These are phyloP conservation scores for Polyplosphaeria fusca DNA, from an alignment of 495 filamentous ascomycete species.

Conservation along the genomic window DNA sequence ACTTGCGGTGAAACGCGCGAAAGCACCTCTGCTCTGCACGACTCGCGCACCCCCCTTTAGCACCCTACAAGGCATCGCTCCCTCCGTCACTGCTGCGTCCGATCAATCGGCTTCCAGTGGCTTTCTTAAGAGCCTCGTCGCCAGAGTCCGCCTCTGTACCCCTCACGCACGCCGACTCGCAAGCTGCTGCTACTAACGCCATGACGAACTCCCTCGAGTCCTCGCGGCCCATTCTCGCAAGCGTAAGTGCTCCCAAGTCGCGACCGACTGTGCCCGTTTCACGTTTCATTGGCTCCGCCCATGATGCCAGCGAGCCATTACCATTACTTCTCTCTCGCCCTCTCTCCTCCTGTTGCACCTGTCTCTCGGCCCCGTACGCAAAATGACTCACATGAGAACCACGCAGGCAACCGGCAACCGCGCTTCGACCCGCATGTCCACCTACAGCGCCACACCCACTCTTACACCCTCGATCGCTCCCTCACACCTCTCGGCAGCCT, in stretches of 20 bases:
- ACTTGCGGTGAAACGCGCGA: conserved; percentile 22
- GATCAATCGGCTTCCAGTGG: conserved; percentile 3
- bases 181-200: not conserved
- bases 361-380: conserved; percentile 4
- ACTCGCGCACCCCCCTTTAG: not conserved
- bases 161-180: not conserved
- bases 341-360: not conserved
- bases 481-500: conserved; percentile 45
- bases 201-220: conserved; percentile 35
- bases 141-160: not conserved
- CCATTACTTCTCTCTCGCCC: conserved; percentile 8
- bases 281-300: not conserved
- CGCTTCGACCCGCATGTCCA: conserved; percentile 75
- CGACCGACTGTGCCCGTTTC: conserved; percentile 11
- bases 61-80: not conserved
- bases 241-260: conserved; percentile 19
- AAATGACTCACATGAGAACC: conserved; percentile 8
- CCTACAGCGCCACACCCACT: conserved; percentile 72
- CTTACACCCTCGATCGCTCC: conserved; percentile 58
- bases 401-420: conserved; percentile 44
- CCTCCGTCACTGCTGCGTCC: not conserved
- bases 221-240: conserved; percentile 32
- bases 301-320: not conserved
- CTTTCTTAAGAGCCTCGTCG: not conserved
- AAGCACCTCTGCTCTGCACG: not conserved